Base-by-base conservation (phyloP, 805 yeast genomes). In the Zygoascus tannicola region DNA sequence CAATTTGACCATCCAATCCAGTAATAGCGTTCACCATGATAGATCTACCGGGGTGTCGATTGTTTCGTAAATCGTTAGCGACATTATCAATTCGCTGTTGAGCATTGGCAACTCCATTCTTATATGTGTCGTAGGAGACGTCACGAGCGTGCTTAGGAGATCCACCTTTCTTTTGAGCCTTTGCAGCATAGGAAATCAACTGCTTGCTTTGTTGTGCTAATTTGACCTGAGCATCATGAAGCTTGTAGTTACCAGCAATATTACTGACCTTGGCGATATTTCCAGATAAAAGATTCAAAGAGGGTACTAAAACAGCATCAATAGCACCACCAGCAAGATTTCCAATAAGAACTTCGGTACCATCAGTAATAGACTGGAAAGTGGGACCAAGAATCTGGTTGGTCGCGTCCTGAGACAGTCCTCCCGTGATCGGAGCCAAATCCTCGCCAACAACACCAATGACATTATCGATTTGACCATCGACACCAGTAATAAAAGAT, bases 321-420 rank as follows among this genome's bases (percentile, higher is more conserved):
- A 41, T 5, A 14, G 40, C 44, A 21, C 52, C 52, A 22, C 44
- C 45, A 14, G n/a, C 39, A 35, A 36, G 22, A 32, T 43, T 38
- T 30, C 61, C 54, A 26, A 58, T 38, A 15, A 59, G 42, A 14
- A 59, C 64, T 44, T 61, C 64, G 16, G 59, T 61, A 22, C 66
- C 64, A 28, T 53, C 51, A 37, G 64, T 59, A n/a, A 56, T 32
- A 4, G 61, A 53, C 50, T 60, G 66, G 38, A 59, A 58, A 38
- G 53, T 50, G 18, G 64, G 63, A 26, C 63, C 63, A 15, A 53
- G 43, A 16, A 52, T 44, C n/a, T 40, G 44, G 4, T 28, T 35
- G 14, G 39, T 54, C 16, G 56, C 48, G n/a, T 44, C 50, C 12
- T 33, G 21, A 32, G 41, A 18, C 21, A 51, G 38, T 15, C 64